A percentile compares a stretch with the other conserved stretches of the same genome.
phyloP scores from a whole-genome alignment of 2,329 filamentous ascomycete species.

The Fusarium ramigenum region DNA sequence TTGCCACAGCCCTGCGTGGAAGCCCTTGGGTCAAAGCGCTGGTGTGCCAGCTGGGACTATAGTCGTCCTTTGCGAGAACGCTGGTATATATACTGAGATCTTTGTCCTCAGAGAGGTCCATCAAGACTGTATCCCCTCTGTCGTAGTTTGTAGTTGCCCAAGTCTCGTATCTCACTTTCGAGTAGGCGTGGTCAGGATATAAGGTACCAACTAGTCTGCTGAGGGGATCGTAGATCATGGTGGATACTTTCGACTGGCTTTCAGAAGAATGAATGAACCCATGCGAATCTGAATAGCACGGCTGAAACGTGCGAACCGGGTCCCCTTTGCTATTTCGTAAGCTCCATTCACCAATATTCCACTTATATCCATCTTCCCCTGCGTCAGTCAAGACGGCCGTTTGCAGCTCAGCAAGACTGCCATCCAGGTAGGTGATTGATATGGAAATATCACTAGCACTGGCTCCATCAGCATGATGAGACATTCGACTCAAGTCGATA shows the following conservation, averaged over 20 bases:
- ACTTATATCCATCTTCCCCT: not conserved
- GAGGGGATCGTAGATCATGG: not conserved
- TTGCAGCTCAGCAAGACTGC: not conserved
- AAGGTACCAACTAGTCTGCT: not conserved
- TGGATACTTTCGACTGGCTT: too few relatives aligned
- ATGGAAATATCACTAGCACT: not conserved
- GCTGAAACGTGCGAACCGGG: not conserved
- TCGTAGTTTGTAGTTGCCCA: not conserved
- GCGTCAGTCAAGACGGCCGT: not conserved
- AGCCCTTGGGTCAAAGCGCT: rapidly evolving
- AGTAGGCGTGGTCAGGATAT: not conserved
- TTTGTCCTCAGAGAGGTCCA: not conserved
- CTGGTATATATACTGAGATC: not conserved
- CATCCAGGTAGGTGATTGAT: not conserved
- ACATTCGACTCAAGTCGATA: not conserved
- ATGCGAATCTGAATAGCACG: not conserved
- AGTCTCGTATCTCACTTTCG: not conserved
- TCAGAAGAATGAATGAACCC: not conserved
- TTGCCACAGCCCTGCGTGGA: not conserved
- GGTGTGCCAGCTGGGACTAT: not conserved
- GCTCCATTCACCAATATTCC: not conserved
- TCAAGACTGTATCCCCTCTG: not conserved
- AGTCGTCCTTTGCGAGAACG: not conserved
- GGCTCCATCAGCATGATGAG: not conserved
- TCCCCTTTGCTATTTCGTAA: not conserved